Base-by-base conservation (phyloP, 768 basidiomycete genomes). In the Mrakia gelida region DNA sequence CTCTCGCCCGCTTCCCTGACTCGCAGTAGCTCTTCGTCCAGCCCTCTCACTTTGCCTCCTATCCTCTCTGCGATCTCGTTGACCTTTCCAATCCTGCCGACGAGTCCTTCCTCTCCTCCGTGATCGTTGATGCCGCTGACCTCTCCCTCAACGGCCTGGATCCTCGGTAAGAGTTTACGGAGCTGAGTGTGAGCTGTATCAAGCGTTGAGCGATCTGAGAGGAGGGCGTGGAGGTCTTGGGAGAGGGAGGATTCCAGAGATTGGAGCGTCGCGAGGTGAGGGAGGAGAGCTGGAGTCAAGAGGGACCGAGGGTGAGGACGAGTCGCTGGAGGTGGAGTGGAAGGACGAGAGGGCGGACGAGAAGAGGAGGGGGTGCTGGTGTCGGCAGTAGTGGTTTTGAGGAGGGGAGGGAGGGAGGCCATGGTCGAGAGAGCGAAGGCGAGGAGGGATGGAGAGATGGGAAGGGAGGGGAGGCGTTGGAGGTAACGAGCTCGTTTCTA, bases 21-120 rank as follows among this genome's bases (percentile, higher is more conserved):
- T 75, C 94, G 88, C 26, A 90, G 87, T 90, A 98, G 95, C 86
- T 98, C 94, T 83, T 94, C 91, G 83, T 99, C 97, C 63, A 99
- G 87, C 8, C 89, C 87, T 41, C 92, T 88, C 32, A 99, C 97
- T 71, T 91, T 91, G 45, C 93, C 92, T n/a, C 95, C 94, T 11
- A 99, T 92, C 70, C 95, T 87, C 81, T 95, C 90, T 65, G 82
- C 83, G 8, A 84, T 85, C 79, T 82, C 82, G 81, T 83, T 84
- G 23, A 85, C 85, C 73, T 77, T 81, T 11, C 80, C 77, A 10
- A 85, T 83, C n/a, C 85, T 43, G 52, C 82, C 82, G 1, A 84
- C 82, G 32, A 85, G 71, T 0, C 84, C 84, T 11, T 81, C 80
- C 10, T 80, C 80, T 16, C 76, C 78, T 23, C 78, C 80, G 28